Percentiles rank a stretch among this genome's conserved stretches.
Evolutionary conservation across 2,329 filamentous ascomycete genomes (phyloP).

Genomic region (Epichloe festucae): DNA sequence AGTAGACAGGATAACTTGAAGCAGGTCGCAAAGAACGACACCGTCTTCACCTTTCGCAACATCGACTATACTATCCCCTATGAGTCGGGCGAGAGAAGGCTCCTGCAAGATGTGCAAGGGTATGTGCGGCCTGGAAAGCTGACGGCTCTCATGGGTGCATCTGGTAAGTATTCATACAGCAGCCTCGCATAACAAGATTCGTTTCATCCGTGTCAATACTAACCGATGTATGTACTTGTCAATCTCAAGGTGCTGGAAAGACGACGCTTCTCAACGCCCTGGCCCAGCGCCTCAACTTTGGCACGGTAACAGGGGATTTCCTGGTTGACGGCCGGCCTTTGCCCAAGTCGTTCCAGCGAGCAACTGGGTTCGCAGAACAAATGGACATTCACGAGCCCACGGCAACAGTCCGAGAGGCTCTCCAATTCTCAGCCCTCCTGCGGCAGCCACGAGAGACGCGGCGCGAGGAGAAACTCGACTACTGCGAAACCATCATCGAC

Average conservation of each 20-base stretch:
- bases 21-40: conserved; percentile 48
- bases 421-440: conserved; percentile 52
- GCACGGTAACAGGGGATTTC: conserved; percentile 64
- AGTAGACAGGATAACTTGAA: conserved; percentile 18
- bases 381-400: conserved; percentile 56
- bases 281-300: conserved; percentile 63
- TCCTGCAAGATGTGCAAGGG: conserved; percentile 68
- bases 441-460: conserved; percentile 46
- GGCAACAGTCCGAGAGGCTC: conserved; percentile 51
- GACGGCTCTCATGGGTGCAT: conserved; percentile 62
- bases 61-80: conserved; percentile 36
- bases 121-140: conserved; percentile 73
- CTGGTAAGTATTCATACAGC: conserved; percentile 17
- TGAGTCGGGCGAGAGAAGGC: conserved; percentile 52
- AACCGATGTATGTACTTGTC: background rate
- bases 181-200: too few relatives aligned
- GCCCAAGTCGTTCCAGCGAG: conserved; percentile 65
- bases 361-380: conserved; percentile 57
- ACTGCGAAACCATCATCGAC: conserved; percentile 56
- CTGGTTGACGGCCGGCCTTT: conserved; percentile 62
- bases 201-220: too few relatives aligned
- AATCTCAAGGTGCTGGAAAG: conserved; percentile 41
- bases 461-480: conserved; percentile 49
- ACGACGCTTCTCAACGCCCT: conserved; percentile 63
- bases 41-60: conserved; percentile 39